Base-by-base conservation (phyloP, 495 filamentous ascomycete species). In the Hypoxylon fragiforme region DNA sequence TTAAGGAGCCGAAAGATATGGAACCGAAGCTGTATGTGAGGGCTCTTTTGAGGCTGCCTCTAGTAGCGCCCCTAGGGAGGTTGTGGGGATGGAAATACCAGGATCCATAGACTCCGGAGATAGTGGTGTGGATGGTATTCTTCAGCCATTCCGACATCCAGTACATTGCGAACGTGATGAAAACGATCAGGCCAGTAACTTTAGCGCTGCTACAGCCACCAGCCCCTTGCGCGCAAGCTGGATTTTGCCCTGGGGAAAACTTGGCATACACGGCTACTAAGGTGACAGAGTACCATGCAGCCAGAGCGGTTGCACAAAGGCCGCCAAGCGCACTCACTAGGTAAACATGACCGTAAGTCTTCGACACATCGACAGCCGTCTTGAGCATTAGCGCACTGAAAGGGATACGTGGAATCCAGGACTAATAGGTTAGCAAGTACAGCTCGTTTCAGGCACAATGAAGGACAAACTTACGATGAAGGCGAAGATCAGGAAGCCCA, bases 111-210 rank as follows among this genome's bases (percentile, higher is more conserved):
- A 96, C 86, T 8, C 92, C 90, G 0, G 88, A 87, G 63, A 96
- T 86, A 15, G 86, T 90, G 22, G 85, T 86, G 69, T 97, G 91
- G 28, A 96, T 87, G 12, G 86, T 89, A 68, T 96, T 96, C 73
- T 96, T 96, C 49, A 96, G 66, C 80, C 87, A 90, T 65, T 96
- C 91, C 18, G 85, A 87, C 57, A 96, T 83, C 92, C 91, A 97
- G 71, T 95, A 95, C 62, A 80, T 83, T 18, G 91, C 89, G 63
- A 96, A 96, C 0, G 90, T 95, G 44, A 90, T 81, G 70, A 95
- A 96, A 18, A 89, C 87, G 14, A 92, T 72, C 18, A 97, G 72
- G 0, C 92, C 91, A 50, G 89, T 89, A 26, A 96, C 89, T 56
- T 87, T 90, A 12, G 75, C 89, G 2, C 60, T 76, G 51, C 84